Evolutionary conservation across 2,329 filamentous ascomycete genomes (phyloP).

Genomic region (Hymenoscyphus salicellus): DNA sequence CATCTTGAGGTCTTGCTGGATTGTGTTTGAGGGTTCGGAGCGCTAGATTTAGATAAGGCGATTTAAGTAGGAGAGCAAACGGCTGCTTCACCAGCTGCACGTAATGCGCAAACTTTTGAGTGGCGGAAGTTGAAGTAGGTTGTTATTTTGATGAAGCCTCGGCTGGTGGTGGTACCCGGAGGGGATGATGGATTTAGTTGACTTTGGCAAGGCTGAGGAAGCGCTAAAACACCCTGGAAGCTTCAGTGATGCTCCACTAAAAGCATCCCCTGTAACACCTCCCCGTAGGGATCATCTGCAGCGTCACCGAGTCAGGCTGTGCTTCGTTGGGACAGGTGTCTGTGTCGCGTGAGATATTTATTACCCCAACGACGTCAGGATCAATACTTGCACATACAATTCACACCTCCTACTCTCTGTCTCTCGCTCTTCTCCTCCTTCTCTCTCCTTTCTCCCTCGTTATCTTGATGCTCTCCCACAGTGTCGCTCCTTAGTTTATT

Average conservation of each 20-base stretch:
- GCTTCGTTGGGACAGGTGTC: not conserved
- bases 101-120: not conserved
- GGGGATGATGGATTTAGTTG: too few relatives aligned
- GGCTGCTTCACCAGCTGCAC: not conserved
- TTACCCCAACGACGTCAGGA: not conserved
- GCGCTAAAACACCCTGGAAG: not conserved
- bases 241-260: not conserved
- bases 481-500: slow-evolving; percentile 13
- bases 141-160: not conserved
- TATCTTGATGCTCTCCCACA: slow-evolving; percentile 5
- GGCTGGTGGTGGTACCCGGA: not conserved
- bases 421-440: not conserved
- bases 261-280: not conserved
- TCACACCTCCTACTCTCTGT: not conserved
- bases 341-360: not conserved
- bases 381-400: not conserved
- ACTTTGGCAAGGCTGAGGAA: slow-evolving; percentile 4
- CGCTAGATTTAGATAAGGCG: not conserved
- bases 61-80: not conserved
- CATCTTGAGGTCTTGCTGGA: slow-evolving; percentile 44
- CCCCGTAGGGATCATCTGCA: not conserved
- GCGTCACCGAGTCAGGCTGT: not conserved
- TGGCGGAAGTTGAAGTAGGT: not conserved
- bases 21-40: not conserved
- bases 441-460: not conserved